These are phyloP conservation scores for Escovopsis sp. DNA, from an alignment of 2,329 filamentous ascomycete genomes.

Conservation along the genomic window DNA sequence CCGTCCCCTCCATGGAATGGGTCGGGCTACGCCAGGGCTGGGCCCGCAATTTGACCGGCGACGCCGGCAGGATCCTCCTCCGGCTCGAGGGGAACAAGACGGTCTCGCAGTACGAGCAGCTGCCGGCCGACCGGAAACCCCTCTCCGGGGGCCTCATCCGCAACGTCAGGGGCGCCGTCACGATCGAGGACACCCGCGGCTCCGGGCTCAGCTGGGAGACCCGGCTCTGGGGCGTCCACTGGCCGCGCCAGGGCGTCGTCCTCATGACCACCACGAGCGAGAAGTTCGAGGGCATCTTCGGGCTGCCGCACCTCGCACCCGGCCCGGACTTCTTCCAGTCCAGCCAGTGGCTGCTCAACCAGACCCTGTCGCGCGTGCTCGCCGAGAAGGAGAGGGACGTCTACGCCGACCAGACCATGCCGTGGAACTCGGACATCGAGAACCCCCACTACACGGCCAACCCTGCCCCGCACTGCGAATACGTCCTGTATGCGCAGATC, in stretches of 20 bases:
- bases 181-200: conserved; percentile 54
- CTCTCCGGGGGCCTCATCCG: conserved; percentile 42
- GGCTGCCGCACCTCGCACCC: conserved; percentile 67
- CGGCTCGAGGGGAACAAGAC: conserved; percentile 44
- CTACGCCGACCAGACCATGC: conserved; percentile 45
- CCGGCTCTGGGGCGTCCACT: conserved; percentile 71
- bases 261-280: conserved; percentile 82
- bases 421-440: conserved; percentile 62
- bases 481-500: conserved; percentile 72
- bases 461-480: conserved; percentile 68
- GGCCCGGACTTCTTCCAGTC: conserved; percentile 39
- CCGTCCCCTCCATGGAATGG: conserved; percentile 54
- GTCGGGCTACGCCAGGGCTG: conserved; percentile 44
- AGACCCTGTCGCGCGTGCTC: conserved; percentile 54
- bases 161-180: conserved; percentile 54
- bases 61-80: conserved; percentile 53
- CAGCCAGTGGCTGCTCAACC: conserved; percentile 53
- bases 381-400: conserved; percentile 44
- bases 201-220: conserved; percentile 64
- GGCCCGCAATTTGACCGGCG: conserved; percentile 68
- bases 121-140: conserved; percentile 17
- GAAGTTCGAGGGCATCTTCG: conserved; percentile 86
- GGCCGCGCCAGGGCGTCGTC: conserved; percentile 63
- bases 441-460: conserved; percentile 42
- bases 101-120: conserved; percentile 28